Base-by-base conservation (phyloP, 257 asterid species). In the Ehretia macrophylla region DNA sequence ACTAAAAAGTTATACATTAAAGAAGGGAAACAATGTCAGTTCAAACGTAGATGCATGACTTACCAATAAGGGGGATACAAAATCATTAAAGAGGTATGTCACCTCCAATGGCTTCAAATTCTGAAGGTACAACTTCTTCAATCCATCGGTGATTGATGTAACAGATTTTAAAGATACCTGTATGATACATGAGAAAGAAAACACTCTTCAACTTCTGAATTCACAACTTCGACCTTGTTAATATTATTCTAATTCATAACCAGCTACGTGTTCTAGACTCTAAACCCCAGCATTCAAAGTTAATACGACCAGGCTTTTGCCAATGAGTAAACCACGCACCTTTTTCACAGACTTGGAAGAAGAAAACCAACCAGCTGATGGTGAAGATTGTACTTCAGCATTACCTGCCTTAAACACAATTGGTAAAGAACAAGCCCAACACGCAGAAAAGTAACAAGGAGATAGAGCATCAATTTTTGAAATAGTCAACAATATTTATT, bases 301-400 rank as follows among this genome's bases (percentile, higher is more conserved):
- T 9, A 38, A 11, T 38, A 14, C 2, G 16, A 42, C 16, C 2
- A 42, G 12, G 14, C 12, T 42, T 10, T 42, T 10, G 47, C 3
- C 12, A 42, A 40, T 17, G 44, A 14, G 22, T 8, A 49, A 61
- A 55, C 9, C 11, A 51, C 51, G n/a, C 17, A 89, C 99, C 97
- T 89, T 89, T 75, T 85, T 93, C 42, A 90, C 89, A 58, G 99
- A 86, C 77, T 81, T 86, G 32, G 94, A 42, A 40, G 97, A 89
- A 56, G 95, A 58, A 86, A 93, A 93, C 99, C 99, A 93, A 74
- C 78, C 58, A 75, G 91, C 88, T 63, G 99, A 72, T 62, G 91
- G 83, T 60, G 97, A 82, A 69, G 85, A 65, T 66, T 81, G 87
- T 78, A 68, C 67, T 65, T 65, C 75, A 64, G 83, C 57, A 73